A percentile compares a stretch with the other conserved stretches of the same genome.
Evolutionary conservation across 495 filamentous ascomycete genomes (phyloP).

Genomic region (Podospora conica): DNA sequence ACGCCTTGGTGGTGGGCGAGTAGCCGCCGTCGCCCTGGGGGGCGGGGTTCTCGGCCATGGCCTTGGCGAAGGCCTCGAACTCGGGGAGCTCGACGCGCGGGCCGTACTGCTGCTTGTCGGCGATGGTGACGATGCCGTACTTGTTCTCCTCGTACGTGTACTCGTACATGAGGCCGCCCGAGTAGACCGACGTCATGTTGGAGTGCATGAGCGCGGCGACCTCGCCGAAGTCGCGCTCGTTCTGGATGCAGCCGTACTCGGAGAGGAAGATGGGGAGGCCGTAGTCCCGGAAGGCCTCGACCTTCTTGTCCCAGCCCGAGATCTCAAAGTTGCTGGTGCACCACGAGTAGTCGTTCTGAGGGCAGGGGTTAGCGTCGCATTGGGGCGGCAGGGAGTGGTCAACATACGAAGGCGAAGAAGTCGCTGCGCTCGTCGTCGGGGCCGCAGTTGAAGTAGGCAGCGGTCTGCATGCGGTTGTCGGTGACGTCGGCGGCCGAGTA

Average conservation of each 20-base stretch:
- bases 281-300: constrained; percentile 82
- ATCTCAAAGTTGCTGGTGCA: constrained; percentile 75
- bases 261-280: constrained; percentile 93
- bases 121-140: constrained; percentile 77
- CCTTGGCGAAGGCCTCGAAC: constrained; percentile 60
- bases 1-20: constrained; percentile 57
- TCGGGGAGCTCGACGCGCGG: constrained; percentile 30
- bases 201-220: constrained; percentile 70
- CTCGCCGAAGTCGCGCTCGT: constrained; percentile 76
- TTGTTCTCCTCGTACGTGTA: constrained; percentile 74
- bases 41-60: constrained; percentile 55
- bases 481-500: constrained; percentile 90
- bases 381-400: background rate
- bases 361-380: background rate
- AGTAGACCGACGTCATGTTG: constrained; percentile 90
- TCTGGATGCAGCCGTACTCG: constrained; percentile 85
- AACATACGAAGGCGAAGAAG: constrained; percentile 80
- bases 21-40: constrained; percentile 74
- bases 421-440: constrained; percentile 78
- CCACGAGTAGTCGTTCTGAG: constrained; percentile 93
- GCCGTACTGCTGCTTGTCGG: constrained; percentile 39
- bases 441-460: constrained; percentile 94
- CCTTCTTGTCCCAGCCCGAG: constrained; percentile 89
- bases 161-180: constrained; percentile 94
- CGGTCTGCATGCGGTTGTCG: constrained; percentile 83